These are phyloP conservation scores for Neurospora sp. DNA, from an alignment of 495 filamentous ascomycete genomes.

Conservation along the genomic window DNA sequence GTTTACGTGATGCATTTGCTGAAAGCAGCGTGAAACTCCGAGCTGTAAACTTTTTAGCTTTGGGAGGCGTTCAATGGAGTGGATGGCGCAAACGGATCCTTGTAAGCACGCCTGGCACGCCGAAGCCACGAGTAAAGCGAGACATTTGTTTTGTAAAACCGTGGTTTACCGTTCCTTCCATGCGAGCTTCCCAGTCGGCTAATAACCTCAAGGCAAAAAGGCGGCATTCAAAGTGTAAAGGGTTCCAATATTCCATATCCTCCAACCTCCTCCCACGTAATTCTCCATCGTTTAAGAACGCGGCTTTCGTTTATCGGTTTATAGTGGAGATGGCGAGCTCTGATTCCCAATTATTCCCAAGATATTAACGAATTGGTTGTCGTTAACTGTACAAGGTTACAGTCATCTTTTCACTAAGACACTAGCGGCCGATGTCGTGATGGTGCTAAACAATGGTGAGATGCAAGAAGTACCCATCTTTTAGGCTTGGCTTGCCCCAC, in stretches of 20 bases:
- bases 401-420: not conserved
- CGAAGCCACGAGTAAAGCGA: not conserved
- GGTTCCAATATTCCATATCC: not conserved
- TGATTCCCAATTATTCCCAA: no score
- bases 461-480: not conserved
- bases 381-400: not conserved
- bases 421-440: not conserved
- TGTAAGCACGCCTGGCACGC: conserved; percentile 10
- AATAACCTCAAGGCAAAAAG: not conserved
- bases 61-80: not conserved
- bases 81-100: conserved; percentile 18
- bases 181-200: not conserved
- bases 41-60: not conserved
- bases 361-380: not conserved
- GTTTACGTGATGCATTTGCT: not conserved
- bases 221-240: not conserved
- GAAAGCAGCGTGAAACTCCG: not conserved
- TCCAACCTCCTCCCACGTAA: not conserved
- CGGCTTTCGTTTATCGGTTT: not conserved
- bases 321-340: not conserved
- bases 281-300: not conserved
- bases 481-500: not conserved
- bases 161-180: not conserved
- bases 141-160: not conserved
- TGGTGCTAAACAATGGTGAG: not conserved